Conservation (phyloP, 176 grass and related monocot genomes). For the Musa schizocarpa region DNA sequence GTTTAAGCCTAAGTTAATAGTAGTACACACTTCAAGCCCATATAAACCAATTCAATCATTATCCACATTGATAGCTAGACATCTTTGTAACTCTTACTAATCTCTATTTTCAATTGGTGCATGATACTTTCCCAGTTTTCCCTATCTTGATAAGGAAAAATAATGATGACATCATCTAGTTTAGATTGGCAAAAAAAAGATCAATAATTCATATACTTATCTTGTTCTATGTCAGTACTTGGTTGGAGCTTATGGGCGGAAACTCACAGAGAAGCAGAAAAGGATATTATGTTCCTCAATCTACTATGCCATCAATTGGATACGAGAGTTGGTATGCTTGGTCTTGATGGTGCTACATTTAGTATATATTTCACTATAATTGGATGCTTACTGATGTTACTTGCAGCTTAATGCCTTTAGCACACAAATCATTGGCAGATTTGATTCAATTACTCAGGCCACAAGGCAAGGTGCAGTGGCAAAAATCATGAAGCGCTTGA, state of each 20-base stretch:
- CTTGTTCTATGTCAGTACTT: constrained; percentile 32
- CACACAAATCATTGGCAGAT: constrained; percentile 56
- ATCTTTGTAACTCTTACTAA: too few species aligned
- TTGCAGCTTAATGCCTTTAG: constrained; percentile 81
- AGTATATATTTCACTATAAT: constrained; percentile 18
- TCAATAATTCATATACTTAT: not conserved
- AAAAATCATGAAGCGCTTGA: constrained; percentile 78
- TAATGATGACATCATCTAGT: not conserved
- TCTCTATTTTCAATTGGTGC: too few species aligned
- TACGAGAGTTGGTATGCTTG: constrained; percentile 77
- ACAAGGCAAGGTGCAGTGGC: constrained; percentile 44
- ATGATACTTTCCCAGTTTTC: too few species aligned
- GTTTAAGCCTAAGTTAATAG: too few species aligned
- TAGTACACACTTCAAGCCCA: too few species aligned
- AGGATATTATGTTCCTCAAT: constrained; percentile 58
- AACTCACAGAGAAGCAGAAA: constrained; percentile 61
- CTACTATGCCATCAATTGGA: constrained; percentile 93
- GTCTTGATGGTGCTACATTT: constrained; percentile 17
- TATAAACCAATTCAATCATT: too few species aligned
- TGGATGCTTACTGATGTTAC: constrained; percentile 23
- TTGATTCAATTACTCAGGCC: constrained; percentile 48
- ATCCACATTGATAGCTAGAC: too few species aligned
- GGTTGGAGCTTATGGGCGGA: constrained; percentile 49
- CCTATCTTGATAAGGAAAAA: not conserved
- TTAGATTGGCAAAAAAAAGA: not conserved